Conservation (phyloP, 768 basidiomycete genomes). For the Clavulina sp. region DNA sequence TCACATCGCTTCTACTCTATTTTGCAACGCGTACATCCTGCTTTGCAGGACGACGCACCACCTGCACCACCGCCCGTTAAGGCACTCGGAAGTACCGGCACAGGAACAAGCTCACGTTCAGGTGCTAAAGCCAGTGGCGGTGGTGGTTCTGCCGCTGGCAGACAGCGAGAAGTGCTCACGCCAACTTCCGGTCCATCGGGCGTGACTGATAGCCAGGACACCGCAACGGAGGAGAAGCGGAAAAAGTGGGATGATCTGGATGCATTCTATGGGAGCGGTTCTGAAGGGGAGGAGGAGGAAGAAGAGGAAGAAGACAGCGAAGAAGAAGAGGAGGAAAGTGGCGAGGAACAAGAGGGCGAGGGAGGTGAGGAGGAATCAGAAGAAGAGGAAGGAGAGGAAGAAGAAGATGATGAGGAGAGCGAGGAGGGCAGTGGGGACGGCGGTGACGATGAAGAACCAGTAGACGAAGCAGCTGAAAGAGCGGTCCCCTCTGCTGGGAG, state of each 20-base stretch:
- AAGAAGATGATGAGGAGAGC: background rate
- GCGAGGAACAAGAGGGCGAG: conserved; percentile 3
- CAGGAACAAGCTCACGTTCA: no score
- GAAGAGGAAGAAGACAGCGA: conserved; percentile 20
- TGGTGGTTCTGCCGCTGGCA: background rate
- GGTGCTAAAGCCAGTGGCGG: background rate
- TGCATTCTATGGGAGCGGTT: conserved; percentile 9
- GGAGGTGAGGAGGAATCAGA: background rate
- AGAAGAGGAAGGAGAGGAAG: background rate
- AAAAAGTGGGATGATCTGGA: conserved; percentile 15
- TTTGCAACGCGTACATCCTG: background rate
- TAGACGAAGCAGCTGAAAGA: no score
- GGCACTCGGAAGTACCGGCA: background rate
- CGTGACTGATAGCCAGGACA: conserved; percentile 14
- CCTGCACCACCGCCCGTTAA: background rate
- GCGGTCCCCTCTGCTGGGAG: no score
- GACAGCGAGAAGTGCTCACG: conserved; percentile 26
- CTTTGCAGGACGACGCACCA: background rate
- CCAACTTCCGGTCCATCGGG: conserved; percentile 29
- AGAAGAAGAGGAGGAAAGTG: conserved; percentile 15
- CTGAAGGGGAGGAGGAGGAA: conserved; percentile 13
- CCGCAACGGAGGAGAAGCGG: conserved; percentile 20
- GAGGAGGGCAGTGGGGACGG: background rate
- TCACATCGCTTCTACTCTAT: no score
- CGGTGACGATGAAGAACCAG: background rate